Conservation (phyloP, 2,329 filamentous ascomycete genomes). For the Pyricularia pennisetigena region DNA sequence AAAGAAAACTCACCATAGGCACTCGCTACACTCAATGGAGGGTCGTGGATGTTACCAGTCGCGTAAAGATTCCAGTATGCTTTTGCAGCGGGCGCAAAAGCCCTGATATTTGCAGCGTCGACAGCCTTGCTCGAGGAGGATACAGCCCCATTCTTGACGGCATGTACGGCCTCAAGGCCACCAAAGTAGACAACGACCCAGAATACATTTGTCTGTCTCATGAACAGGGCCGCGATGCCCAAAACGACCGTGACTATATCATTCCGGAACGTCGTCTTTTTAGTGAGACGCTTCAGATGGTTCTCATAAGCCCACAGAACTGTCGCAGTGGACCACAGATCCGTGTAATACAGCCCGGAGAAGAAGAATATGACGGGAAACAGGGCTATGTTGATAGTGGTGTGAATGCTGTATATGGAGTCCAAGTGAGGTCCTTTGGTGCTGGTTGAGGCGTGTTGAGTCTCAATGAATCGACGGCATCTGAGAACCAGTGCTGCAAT, state of each 20-base stretch:
- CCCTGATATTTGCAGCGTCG: neutral
- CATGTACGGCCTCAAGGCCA: slow-evolving; percentile 44
- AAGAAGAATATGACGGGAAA: slow-evolving; percentile 96
- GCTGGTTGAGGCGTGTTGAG: slow-evolving; percentile 10
- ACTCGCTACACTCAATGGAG: slow-evolving; percentile 32
- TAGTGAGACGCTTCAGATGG: slow-evolving; percentile 35
- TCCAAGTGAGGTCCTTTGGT: slow-evolving; percentile 13
- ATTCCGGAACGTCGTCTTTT: neutral
- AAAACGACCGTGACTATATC: slow-evolving; percentile 4
- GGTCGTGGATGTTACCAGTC: slow-evolving; percentile 45
- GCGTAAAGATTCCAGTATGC: slow-evolving; percentile 18
- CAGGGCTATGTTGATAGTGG: slow-evolving; percentile 67
- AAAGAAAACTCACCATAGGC: slow-evolving; percentile 40
- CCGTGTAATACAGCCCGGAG: slow-evolving; percentile 89
- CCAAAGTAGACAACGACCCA: slow-evolving; percentile 80
- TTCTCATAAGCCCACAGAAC: slow-evolving; percentile 62
- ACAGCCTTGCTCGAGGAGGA: slow-evolving; percentile 18
- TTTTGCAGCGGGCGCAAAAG: neutral
- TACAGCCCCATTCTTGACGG: slow-evolving; percentile 29
- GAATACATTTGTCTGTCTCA: slow-evolving; percentile 94
- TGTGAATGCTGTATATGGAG: slow-evolving; percentile 41
- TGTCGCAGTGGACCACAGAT: slow-evolving; percentile 69
- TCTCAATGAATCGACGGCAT: slow-evolving; percentile 43
- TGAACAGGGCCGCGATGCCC: slow-evolving; percentile 59
- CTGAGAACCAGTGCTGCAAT: slow-evolving; percentile 35